Base-by-base conservation (phyloP, 495 filamentous ascomycete species). In the Aspergillus affinis region DNA sequence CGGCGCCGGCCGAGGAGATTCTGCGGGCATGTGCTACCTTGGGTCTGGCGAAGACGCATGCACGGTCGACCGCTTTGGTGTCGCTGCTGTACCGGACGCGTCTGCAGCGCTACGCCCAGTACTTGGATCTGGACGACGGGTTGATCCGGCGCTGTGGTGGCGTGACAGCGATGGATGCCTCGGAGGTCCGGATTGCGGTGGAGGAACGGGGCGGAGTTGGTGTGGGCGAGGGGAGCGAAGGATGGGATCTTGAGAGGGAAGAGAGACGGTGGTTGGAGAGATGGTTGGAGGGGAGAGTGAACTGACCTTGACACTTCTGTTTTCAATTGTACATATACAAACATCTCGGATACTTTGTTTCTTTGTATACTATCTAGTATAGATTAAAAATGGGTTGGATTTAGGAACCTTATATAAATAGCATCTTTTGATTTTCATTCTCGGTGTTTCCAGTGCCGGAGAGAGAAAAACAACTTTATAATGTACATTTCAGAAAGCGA, bases 41-140 rank as follows among this genome's bases (percentile, higher is more conserved):
- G 45, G 78, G 64, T 68, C 77, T 85, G 72, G 85, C 69, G 53
- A 72, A 66, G 30, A 78, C 47, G 58, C 75, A 69, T 69, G 70
- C 54, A 45, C 66, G 56, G n/a, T 69, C 78, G 18, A 60, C 62
- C 9, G 65, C 48, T 26, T 53, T 72, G 23, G 61, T 78, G 9
- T 62, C 83, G 4, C 13, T 61, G 36, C 19, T 78, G 27, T 80
- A 78, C 63, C 68, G 76, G 21, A 65, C 73, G 52, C 70, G 75
- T 2, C 62, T 88, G 53, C 56, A 54, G 41, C 69, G 69, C 57
- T 69, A 77, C 64, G 60, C 82, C 36, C 68, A 78, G 51, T 88
- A 88, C 65, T 59, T 90, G 65, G 70, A 68, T 10, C 57, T 79
- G 54, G 88, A 90, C 77, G 87, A 90, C 75, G 51, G 44, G 29